These are phyloP conservation scores for Cryptosporidium bovis DNA, from an alignment of 169 alveolate genomes.

Conservation along the genomic window DNA sequence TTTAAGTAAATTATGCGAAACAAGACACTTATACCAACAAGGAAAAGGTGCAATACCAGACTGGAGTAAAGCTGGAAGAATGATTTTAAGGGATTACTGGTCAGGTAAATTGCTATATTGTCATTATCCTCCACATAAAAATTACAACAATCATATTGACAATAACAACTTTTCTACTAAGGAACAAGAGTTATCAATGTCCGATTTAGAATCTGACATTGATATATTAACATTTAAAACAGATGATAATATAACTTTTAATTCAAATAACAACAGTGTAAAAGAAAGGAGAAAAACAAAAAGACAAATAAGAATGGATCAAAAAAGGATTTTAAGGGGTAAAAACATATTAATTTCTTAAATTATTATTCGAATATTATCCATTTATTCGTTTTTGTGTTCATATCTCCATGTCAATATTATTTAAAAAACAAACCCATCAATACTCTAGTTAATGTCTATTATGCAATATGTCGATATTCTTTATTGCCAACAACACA, in stretches of 20 bases:
- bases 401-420: too few species aligned
- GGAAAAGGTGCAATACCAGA: slow-evolving; percentile 95
- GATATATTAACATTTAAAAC: slow-evolving; percentile 4
- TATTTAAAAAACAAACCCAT: too few species aligned
- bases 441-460: too few species aligned
- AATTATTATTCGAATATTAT: background rate
- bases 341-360: slow-evolving; percentile 5
- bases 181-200: slow-evolving; percentile 6
- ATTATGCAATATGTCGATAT: too few species aligned
- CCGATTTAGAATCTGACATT: background rate
- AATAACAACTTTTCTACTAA: background rate
- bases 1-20: slow-evolving; percentile 83
- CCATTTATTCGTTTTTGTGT: background rate
- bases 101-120: slow-evolving; percentile 92
- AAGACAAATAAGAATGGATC: slow-evolving; percentile 66
- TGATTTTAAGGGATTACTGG: slow-evolving; percentile 93
- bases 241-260: background rate
- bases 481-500: too few species aligned
- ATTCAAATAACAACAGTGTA: background rate
- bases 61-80: slow-evolving; percentile 93
- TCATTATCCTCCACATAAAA: slow-evolving; percentile 85
- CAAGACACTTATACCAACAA: slow-evolving; percentile 86
- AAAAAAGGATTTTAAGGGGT: slow-evolving; percentile 32
- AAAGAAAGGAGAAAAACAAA: slow-evolving; percentile 37
- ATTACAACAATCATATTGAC: background rate